phyloP scores from a whole-genome alignment of 2,329 filamentous ascomycete genomes.

The Nemania abortiva region DNA sequence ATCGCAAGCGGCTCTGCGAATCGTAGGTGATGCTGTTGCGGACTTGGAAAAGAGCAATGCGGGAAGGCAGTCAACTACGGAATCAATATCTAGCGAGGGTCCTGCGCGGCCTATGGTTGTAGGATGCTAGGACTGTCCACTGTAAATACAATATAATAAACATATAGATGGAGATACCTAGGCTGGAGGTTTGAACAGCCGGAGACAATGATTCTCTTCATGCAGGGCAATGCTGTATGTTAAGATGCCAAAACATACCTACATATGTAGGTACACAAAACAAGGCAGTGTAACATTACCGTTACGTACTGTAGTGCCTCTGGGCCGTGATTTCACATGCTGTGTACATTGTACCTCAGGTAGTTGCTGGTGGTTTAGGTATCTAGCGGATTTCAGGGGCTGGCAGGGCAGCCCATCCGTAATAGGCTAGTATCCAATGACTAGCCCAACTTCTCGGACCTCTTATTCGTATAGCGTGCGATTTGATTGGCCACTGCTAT shows the following conservation, averaged over 20 bases:
- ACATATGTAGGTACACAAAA: not conserved
- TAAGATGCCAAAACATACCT: not conserved
- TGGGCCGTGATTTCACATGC: slow-evolving; percentile 5
- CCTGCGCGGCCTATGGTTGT: not conserved
- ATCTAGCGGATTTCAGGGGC: slow-evolving; percentile 7
- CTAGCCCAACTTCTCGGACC: slow-evolving; percentile 6
- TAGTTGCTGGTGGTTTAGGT: too few species aligned
- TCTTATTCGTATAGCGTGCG: slow-evolving; percentile 39
- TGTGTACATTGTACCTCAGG: too few species aligned
- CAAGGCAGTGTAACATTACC: too few species aligned
- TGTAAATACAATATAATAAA: not conserved
- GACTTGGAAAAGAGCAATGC: slow-evolving; percentile 30
- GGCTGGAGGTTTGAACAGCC: too few species aligned
- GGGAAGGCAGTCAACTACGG: not conserved
- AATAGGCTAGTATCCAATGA: not conserved
- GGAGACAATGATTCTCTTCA: too few species aligned
- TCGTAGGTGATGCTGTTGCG: slow-evolving; percentile 45
- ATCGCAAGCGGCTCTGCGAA: slow-evolving; percentile 44
- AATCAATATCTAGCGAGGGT: too few species aligned
- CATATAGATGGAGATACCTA: not conserved
- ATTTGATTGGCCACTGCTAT: slow-evolving; percentile 26
- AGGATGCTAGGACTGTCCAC: not conserved
- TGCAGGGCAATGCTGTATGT: too few species aligned
- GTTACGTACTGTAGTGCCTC: too few species aligned
- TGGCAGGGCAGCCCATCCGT: not conserved